Evolutionary conservation across 345 rosid species (phyloP), one percentile per base, ranked within the genome.

Genomic region (Moringa oleifera): DNA sequence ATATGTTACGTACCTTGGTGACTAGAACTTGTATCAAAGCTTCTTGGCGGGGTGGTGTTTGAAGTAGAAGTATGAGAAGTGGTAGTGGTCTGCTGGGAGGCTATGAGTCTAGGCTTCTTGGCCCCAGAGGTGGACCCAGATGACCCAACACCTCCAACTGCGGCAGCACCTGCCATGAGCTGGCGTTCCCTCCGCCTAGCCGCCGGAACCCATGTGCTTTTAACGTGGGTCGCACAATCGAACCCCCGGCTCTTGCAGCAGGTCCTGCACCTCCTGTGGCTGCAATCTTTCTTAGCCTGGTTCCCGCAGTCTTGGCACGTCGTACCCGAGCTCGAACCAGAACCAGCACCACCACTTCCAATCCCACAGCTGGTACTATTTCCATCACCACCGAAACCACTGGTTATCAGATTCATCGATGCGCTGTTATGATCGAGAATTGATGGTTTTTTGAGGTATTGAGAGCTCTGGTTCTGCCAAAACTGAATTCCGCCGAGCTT

Each of bases 221-320:
- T 94, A 70, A 94, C 93, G 77, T 94, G 99, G 24, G 99, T 94
- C 20, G 80, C 33, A 57, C 99, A 94, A 61, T 87, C 95, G 71
- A 82, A 90, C 31, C 99, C 95, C 31, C 97, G 89, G 64, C 96
- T 90, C 68, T 88, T 90, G 61, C 99, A 94, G 57, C 99, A 94
- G 1, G 99, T 90, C 69, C 99, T 71, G 51, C 99, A 94, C 77
- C 99, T 78, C 56, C 91, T 72, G 61, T 83, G 91, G 67, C 64
- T 75, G 23, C 99, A 94, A 61, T 88, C 99, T 31, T 94, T 94
- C 88, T 94, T 94, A 1, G 99, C 95, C 59, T 94, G 97, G 87
- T 94, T 94, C 13, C 99, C 99, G 64, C 99, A 94, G 52, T 94
- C 99, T 70, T 88, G 97, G 68, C 99, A 94, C 66, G 99, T 88